Percentiles rank a stretch among this genome's conserved stretches.
phyloP scores from a whole-genome alignment of 768 basidiomycete species.

The Imleria badia region DNA sequence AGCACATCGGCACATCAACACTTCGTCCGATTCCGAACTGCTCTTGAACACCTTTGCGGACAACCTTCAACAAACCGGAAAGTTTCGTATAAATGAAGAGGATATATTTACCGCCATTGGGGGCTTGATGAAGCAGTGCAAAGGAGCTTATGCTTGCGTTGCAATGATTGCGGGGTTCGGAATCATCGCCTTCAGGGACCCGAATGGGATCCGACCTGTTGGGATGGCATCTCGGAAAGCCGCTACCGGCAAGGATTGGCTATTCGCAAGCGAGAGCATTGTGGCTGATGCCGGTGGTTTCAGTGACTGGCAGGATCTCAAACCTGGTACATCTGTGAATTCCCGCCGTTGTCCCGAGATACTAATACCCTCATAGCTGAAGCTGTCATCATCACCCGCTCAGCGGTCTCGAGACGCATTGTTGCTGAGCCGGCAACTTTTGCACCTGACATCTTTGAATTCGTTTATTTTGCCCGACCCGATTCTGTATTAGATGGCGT shows the following conservation, averaged over 20 bases:
- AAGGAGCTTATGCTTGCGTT: slow-evolving; percentile 94
- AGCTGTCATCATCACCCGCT: slow-evolving; percentile 92
- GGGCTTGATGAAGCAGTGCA: slow-evolving; percentile 83
- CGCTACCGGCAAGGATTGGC: slow-evolving; percentile 70
- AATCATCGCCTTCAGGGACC: slow-evolving; percentile 96
- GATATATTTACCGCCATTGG: slow-evolving; percentile 96
- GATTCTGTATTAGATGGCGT: slow-evolving; percentile 97
- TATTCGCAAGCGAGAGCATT: slow-evolving; percentile 94
- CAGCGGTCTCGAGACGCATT: slow-evolving; percentile 69
- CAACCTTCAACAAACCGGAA: slow-evolving; percentile 96
- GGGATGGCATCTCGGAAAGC: slow-evolving; percentile 76
- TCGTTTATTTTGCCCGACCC: slow-evolving; percentile 96
- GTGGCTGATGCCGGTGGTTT: slow-evolving; percentile 95
- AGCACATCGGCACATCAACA: slow-evolving; percentile 98
- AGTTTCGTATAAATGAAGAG: slow-evolving; percentile 99
- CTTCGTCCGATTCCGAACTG: slow-evolving; percentile 95
- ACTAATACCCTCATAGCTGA: slow-evolving; percentile 57
- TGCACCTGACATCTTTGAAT: slow-evolving; percentile 98
- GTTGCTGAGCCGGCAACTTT: slow-evolving; percentile 71
- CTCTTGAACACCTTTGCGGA: slow-evolving; percentile 97
- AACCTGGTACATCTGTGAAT: slow-evolving; percentile 60
- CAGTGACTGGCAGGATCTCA: slow-evolving; percentile 89
- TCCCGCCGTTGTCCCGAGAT: not conserved
- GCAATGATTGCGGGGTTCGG: slow-evolving; percentile 99
- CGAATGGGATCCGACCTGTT: slow-evolving; percentile 93